phyloP scores from a whole-genome alignment of 2,329 filamentous ascomycete genomes.

The Fusarium sp. region DNA sequence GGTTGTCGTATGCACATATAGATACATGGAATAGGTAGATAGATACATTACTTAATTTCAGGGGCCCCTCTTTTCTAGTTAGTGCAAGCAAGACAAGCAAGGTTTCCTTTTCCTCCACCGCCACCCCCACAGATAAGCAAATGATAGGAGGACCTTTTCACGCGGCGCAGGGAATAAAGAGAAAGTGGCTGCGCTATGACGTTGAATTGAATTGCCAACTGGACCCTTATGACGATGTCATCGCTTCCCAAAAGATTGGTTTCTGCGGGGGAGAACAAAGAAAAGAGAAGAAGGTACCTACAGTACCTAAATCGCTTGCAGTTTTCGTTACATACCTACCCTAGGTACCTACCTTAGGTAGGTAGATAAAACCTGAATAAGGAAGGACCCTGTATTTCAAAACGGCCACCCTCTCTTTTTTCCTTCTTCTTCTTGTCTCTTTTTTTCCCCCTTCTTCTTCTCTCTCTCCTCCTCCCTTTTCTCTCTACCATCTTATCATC shows the following conservation, averaged over 20 bases:
- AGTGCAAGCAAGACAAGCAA: too few species aligned
- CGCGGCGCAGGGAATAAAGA: not conserved
- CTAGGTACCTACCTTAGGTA: too few species aligned
- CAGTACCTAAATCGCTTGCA: too few species aligned
- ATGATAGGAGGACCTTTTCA: not conserved
- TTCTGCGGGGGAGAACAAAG: constrained; percentile 6
- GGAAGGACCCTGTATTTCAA: constrained; percentile 6
- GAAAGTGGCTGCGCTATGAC: constrained; percentile 36
- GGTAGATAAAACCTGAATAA: constrained; percentile 1
- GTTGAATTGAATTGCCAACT: constrained; percentile 16
- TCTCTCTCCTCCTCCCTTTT: not conserved
- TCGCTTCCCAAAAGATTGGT: not conserved
- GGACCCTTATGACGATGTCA: constrained; percentile 37
- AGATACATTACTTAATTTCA: not conserved
- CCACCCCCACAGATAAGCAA: not conserved
- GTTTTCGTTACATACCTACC: too few species aligned
- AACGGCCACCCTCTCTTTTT: not conserved
- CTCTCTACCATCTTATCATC: not conserved
- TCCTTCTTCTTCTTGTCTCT: not conserved
- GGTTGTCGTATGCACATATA: too few species aligned
- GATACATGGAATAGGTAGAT: too few species aligned
- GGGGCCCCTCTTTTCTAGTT: not conserved
- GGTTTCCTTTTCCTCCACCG: not conserved
- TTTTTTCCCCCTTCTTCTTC: too few species aligned
- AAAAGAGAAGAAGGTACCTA: not conserved